A percentile compares a stretch with the other conserved stretches of the same genome.
Evolutionary conservation across 306 rosid species (phyloP).

Genomic region (Cicer judaicum): DNA sequence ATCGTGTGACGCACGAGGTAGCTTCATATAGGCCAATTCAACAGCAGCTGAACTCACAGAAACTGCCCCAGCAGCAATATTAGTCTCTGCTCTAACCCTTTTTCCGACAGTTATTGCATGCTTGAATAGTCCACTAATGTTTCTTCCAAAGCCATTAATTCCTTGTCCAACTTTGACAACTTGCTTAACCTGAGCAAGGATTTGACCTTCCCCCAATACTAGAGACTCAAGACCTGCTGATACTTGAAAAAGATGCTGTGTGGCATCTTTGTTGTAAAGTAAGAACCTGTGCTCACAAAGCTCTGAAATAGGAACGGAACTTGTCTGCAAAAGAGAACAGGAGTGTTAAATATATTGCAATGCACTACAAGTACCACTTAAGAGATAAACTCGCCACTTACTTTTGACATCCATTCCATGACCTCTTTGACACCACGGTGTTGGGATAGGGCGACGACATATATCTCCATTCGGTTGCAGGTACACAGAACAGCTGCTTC

Average conservation of each 20-base stretch:
- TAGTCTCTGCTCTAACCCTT: constrained; percentile 95
- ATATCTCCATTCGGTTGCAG: constrained; percentile 99
- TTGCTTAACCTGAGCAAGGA: constrained; percentile 98
- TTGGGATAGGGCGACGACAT: constrained; percentile 94
- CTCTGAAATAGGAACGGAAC: constrained; percentile 89
- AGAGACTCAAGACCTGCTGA: constrained; percentile 99
- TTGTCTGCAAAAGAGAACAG: constrained; percentile 65
- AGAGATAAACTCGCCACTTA: constrained; percentile 39
- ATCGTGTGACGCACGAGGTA: constrained; percentile 72
- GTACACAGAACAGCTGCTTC: constrained; percentile 99
- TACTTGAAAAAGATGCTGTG: constrained; percentile 88
- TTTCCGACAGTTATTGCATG: constrained; percentile 98
- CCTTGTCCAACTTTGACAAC: constrained; percentile 99
- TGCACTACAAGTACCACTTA: constrained; percentile 1
- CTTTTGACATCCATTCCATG: constrained; percentile 98
- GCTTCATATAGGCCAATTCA: constrained; percentile 90
- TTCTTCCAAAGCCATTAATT: constrained; percentile 91
- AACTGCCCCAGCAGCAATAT: constrained; percentile 98
- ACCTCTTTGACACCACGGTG: constrained; percentile 99
- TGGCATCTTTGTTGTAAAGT: constrained; percentile 87
- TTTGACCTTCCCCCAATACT: constrained; percentile 99
- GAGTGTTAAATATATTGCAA: background rate
- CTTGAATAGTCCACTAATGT: constrained; percentile 94
- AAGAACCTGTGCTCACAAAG: constrained; percentile 84
- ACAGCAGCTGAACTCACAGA: constrained; percentile 99